Evolutionary conservation across 2,329 filamentous ascomycete genomes (phyloP).

Genomic region (Tolypocladium tundrense): DNA sequence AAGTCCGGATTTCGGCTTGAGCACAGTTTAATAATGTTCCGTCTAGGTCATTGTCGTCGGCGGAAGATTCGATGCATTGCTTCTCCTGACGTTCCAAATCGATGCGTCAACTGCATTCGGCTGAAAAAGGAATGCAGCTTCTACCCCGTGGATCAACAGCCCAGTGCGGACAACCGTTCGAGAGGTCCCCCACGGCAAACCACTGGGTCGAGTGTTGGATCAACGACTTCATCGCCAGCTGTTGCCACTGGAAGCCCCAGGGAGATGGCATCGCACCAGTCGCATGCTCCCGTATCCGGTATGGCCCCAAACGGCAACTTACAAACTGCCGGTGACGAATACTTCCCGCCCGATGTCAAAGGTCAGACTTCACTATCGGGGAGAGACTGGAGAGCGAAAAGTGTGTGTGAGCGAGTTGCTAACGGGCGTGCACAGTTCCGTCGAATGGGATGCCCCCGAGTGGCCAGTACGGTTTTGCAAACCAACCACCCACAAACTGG

Average conservation of each 20-base stretch:
- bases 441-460: conserved; percentile 20
- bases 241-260: conserved; percentile 30
- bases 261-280: conserved; percentile 27
- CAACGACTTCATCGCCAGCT: conserved; percentile 39
- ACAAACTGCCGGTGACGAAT: conserved; percentile 26
- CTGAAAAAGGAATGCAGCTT: conserved; percentile 94
- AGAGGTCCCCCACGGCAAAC: conserved; percentile 30
- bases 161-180: conserved; percentile 34
- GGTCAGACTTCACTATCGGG: conserved; percentile 23
- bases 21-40: background rate
- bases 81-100: conserved; percentile 62
- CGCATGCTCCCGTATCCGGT: conserved; percentile 4
- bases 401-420: background rate
- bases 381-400: background rate
- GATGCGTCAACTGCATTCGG: conserved; percentile 87
- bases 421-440: conserved; percentile 15
- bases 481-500: conserved; percentile 31
- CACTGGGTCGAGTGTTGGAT: conserved; percentile 28
- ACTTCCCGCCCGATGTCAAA: conserved; percentile 28
- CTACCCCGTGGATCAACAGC: conserved; percentile 74
- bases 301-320: conserved; percentile 6
- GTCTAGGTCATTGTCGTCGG: conserved; percentile 73
- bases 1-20: background rate
- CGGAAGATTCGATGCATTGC: conserved; percentile 89
- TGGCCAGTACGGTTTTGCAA: conserved; percentile 27